Evolutionary conservation across 179 eudicot species (phyloP), one percentile per base, ranked within the genome.

Genomic region (Beta corolliflora): DNA sequence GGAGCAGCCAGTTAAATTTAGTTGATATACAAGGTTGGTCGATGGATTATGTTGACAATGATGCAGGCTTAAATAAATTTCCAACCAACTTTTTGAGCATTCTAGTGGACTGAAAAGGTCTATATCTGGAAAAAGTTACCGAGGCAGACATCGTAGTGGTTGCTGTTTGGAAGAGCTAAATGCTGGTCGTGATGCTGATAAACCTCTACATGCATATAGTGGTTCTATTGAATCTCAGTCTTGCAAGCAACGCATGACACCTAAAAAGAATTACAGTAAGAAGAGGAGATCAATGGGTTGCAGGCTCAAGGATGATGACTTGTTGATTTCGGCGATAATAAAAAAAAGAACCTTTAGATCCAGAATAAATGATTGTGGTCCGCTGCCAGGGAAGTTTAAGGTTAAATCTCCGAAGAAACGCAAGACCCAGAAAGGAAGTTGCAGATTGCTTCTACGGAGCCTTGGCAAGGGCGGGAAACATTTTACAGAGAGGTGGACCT

Each of bases 361-460:
- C 45, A 66, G 83, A 48, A 82, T 73, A 50, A 89, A 85, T 64
- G 71, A 78, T 71, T 59, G 85, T 74, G 71, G 81, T 65, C 76
- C 67, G 9, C 79, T 79, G 82, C 75, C 81, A 69, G 77, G 79
- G 23, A 82, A 82, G 59, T 21, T 63, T 63, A 90, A 89, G 78
- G 80, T 77, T 81, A 89, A 86, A 83, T 58, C 88, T 77, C 79
- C 46, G 50, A 93, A 87, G 80, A 94, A 87, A 83, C 83, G 84
- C 79, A 95, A 90, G 87, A 91, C 81, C 76, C 91, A 84, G 71
- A 95, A 92, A 86, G 92, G 97, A 50, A 83, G 94, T 77, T 96
- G 97, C 86, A 90, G 93, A 90, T 86, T 95, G 88, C 98, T 90
- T 77, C 92, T 88, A 23, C 88, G 93, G 77, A 88, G 91, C 81